Base-by-base conservation (phyloP, 2,329 filamentous ascomycete species). In the Sclerotinia minor region DNA sequence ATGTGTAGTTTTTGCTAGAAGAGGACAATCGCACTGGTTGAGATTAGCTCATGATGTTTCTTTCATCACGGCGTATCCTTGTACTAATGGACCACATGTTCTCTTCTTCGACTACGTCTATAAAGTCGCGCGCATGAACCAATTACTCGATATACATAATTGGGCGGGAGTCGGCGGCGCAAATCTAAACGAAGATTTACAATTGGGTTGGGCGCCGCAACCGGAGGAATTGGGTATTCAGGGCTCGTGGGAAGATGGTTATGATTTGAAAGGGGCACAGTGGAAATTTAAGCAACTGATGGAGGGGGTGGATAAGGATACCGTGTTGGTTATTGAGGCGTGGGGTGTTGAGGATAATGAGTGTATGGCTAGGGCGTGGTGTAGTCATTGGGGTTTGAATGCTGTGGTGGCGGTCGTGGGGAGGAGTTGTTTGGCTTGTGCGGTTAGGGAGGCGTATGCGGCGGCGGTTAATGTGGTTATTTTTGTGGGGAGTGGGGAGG, bases 311-410 rank as follows among this genome's bases (percentile, higher is more conserved):
- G 85, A 88, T 66, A 80, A 86, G 35, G 89, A 90, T 72, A 85
- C 85, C 72, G 89, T 93, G 4, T 80, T 93, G 11, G 87, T 89
- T 5, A 83, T 92, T 19, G 89, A 92, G 78, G 88, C 89, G 0
- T 88, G 91, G 76, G 90, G 90, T 0, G 89, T 90, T 29, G 81
- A 82, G 60, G 90, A 92, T 77, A 92, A 92, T 72, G 90, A 92
- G 77, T 90, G 92, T 5, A 83, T 93, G 73, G 90, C 88, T 1
- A 81, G 90, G 70, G 89, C 90, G 8, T 93, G 90, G 90, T 92
- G 90, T 76, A 85, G 89, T 67, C 88, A 92, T 73, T 91, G 89
- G 85, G 90, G 90, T 2, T 78, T 92, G 73, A 88, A 84, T 74
- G 90, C 90, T 0, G 80, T 93, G 24, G 84, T 92, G 68, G 89